A percentile compares a stretch with the other conserved stretches of the same genome.
phyloP scores from a whole-genome alignment of 208 protist species.

The Trypanosoma conorhini region DNA sequence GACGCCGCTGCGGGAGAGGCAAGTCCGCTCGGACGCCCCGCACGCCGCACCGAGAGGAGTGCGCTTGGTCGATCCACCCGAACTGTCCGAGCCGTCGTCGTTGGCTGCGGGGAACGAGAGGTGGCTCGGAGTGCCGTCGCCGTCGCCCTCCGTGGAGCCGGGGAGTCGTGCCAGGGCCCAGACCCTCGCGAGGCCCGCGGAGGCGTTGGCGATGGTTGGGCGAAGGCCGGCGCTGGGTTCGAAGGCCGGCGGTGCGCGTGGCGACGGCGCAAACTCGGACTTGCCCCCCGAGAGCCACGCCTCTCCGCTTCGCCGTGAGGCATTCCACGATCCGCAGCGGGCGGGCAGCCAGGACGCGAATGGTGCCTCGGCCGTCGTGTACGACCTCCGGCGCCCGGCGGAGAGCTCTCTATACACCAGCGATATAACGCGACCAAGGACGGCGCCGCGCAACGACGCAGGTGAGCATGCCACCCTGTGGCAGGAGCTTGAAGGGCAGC shows the following conservation, averaged over 20 bases:
- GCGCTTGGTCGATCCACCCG: constrained; percentile 9
- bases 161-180: neutral
- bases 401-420: constrained; percentile 10
- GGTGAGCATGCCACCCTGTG: neutral
- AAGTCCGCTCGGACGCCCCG: neutral
- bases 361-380: neutral
- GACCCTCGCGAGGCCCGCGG: neutral
- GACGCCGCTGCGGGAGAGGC: neutral
- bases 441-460: neutral
- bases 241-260: neutral
- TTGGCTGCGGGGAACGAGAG: neutral
- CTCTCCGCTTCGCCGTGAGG: constrained; percentile 16
- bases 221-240: neutral
- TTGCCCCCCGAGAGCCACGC: neutral
- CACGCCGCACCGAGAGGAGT: constrained; percentile 6
- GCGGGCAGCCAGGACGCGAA: constrained; percentile 1
- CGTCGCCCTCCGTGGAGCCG: neutral
- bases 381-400: neutral
- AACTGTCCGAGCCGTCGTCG: neutral
- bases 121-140: neutral
- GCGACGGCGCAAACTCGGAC: neutral
- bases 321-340: neutral
- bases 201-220: constrained; percentile 4
- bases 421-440: constrained; percentile 3
- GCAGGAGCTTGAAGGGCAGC: neutral